These are phyloP conservation scores for Smittium culicis DNA, from an alignment of 371 early-diverging fungal species.

Conservation along the genomic window DNA sequence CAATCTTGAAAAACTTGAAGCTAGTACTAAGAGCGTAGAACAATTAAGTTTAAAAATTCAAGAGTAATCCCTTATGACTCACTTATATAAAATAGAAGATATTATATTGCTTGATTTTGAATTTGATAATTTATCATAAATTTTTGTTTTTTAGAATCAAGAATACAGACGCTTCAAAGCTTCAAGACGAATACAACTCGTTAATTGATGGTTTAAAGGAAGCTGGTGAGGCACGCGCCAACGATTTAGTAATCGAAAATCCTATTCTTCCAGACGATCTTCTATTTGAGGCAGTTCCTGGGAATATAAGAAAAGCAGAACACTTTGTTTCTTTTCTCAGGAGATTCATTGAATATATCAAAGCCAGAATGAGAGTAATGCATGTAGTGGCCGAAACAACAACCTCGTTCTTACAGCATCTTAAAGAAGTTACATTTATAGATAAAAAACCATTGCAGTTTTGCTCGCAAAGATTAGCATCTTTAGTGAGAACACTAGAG, in stretches of 20 bases:
- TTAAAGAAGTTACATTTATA: constrained; percentile 86
- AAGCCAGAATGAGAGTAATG: constrained; percentile 93
- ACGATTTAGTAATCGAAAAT: constrained; percentile 60
- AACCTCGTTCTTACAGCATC: constrained; percentile 76
- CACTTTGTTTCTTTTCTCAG: constrained; percentile 96
- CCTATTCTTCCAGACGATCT: constrained; percentile 87
- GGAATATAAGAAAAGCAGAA: constrained; percentile 93
- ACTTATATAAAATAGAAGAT: background rate
- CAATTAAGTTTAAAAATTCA: constrained; percentile 56
- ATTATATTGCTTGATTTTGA: background rate
- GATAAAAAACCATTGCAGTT: constrained; percentile 89
- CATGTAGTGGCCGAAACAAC: constrained; percentile 97
- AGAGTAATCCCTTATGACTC: constrained; percentile 17
- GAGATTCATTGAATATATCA: constrained; percentile 96
- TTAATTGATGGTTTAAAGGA: constrained; percentile 80
- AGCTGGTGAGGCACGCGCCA: constrained; percentile 53
- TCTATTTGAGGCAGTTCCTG: constrained; percentile 89
- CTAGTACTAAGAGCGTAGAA: constrained; percentile 64
- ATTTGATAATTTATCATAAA: background rate
- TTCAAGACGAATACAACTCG: constrained; percentile 73
- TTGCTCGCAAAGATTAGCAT: constrained; percentile 83
- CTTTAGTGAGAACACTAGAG: constrained; percentile 80
- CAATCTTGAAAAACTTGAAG: constrained; percentile 77
- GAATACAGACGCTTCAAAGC: constrained; percentile 65
- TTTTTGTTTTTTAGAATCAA: constrained; percentile 38